Base-by-base conservation (phyloP, 2,329 filamentous ascomycete species). In the Microdochium paspali region DNA sequence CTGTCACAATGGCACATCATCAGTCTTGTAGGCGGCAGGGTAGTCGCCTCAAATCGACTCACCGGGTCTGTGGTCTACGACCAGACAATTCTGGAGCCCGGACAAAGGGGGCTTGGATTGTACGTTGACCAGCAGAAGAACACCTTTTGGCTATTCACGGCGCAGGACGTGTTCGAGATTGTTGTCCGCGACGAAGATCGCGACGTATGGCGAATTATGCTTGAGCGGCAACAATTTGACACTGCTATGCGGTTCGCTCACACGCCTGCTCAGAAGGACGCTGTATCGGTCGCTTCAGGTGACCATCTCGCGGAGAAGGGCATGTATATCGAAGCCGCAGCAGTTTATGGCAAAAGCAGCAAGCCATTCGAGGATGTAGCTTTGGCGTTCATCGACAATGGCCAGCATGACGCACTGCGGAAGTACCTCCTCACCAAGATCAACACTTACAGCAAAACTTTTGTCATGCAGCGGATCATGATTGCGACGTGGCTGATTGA, bases 301-400 rank as follows among this genome's bases (percentile, higher is more conserved):
- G 93, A 98, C 63, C 84, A 89, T 58, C 72, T 98, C 9, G 83
- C 90, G 32, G 80, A 78, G 49, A 91, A 88, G 66, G 87, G 87
- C 3, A 82, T 87, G 46, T 97, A 84, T 63, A 68, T 81, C 46
- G 90, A 98, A 62, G 93, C 93, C 35, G 93, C 94, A 1, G 79
- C 81, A 10, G 81, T 97, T 2, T 96, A 95, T 63, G 93, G 93
- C 12, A 89, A 89, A 64, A 97, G 93, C 66, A 96, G 87, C 62
- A 97, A 97, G 69, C 84, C 89, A 0, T 98, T 98, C 55, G 93
- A 98, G 62, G 90, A 98, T 61, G 91, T 98, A 43, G 90, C 90
- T 21, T 73, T 98, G 30, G 83, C 82, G 1, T 87, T 98, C 58
- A 90, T 98, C 54, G 90, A 97, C 65, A 85, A 87, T 53, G 83